Evolutionary conservation across 257 asterid species (phyloP).

Genomic region (Scutellaria minor): DNA sequence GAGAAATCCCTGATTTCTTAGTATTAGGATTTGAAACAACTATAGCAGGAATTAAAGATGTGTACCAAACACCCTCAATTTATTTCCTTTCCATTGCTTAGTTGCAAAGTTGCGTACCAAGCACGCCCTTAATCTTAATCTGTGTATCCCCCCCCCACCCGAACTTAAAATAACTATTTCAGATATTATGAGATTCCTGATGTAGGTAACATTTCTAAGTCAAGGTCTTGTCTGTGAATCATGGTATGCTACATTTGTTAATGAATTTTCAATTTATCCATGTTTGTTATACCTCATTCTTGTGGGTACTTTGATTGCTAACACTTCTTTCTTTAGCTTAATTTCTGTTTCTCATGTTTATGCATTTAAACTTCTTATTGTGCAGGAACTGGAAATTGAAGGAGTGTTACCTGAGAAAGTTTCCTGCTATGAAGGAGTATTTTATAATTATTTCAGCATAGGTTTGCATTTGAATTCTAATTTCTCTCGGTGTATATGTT

Average conservation of each 20-base stretch:
- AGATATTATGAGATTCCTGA: neutral
- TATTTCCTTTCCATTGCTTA: too few species aligned
- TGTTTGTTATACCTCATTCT: neutral
- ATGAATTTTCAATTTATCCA: neutral
- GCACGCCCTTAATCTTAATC: too few species aligned
- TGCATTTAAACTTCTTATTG: conserved; percentile 16
- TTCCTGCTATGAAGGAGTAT: conserved; percentile 84
- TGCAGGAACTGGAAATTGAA: conserved; percentile 71
- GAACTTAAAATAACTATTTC: neutral
- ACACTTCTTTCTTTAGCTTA: neutral
- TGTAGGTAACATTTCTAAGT: neutral
- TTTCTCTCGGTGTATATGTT: conserved; percentile 21
- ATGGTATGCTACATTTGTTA: neutral
- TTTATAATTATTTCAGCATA: conserved; percentile 96
- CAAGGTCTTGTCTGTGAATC: neutral
- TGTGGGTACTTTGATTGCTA: neutral
- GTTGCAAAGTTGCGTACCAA: too few species aligned
- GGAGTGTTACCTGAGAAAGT: conserved; percentile 70
- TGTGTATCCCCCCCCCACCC: too few species aligned
- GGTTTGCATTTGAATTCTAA: conserved; percentile 49
- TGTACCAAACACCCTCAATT: too few species aligned
- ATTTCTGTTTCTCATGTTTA: neutral
- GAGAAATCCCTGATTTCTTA: too few species aligned
- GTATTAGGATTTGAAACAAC: too few species aligned
- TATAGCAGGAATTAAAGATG: too few species aligned